Evolutionary conservation across 176 grass and related monocot genomes (phyloP), one percentile per base, ranked within the genome.

Genomic region (Calamus simplicifolius): DNA sequence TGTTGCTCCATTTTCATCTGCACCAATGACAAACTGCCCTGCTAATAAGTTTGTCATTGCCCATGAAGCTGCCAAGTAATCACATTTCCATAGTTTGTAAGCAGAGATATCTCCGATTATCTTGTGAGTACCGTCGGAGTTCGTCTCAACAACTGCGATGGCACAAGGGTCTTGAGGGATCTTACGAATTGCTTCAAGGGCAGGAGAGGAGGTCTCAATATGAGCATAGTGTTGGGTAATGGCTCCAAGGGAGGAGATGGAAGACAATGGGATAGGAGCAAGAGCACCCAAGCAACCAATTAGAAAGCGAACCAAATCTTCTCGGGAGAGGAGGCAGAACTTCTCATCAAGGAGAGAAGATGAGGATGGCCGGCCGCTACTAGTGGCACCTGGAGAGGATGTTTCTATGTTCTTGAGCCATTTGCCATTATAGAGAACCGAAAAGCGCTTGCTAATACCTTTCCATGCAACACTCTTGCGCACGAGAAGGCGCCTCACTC

Each of bases 51-150:
- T 92, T 19, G 79, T 63, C 78, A 98, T 70, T 16, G 93, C 87
- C 93, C 87, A 92, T 13, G 87, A 81, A 18, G 75, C 81, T 0
- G 93, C 77, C 26, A 81, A 56, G 56, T 88, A 98, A 63, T 92
- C 93, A 18, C 93, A 98, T 49, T 92, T 98, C 87, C 87, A 98
- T 10, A 97, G 62, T 64, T 92, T 92, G 66, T 92, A 88, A 15
- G 93, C 85, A 28, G 93, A 92, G 28, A 98, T 92, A 61, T 98
- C 93, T 49, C 93, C 93, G 1, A 98, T 68, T 55, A 98, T 92
- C 74, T 80, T 89, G 58, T 75, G 75, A 19, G 70, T 59, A 58
- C 87, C 87, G 16, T 85, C 76, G 2, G 66, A 29, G 12, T 56
- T 27, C 0, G 63, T 85, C 69, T 98, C 93, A 0, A 89, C 81